Evolutionary conservation across 2,329 filamentous ascomycete genomes (phyloP).

Genomic region (Furcasterigmium furcatum): DNA sequence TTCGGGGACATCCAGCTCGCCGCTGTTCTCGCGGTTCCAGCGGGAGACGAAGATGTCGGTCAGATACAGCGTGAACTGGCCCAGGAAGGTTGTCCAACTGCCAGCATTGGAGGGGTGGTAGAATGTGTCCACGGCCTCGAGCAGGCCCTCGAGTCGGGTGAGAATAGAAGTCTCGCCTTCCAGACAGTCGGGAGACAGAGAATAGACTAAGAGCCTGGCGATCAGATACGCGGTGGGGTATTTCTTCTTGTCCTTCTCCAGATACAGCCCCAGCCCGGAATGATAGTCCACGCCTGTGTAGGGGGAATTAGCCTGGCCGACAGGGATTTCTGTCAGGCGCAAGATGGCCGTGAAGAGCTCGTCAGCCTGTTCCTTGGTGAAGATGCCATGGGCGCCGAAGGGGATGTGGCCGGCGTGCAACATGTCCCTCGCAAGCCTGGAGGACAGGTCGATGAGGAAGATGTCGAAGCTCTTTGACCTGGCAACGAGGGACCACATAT

Average conservation of each 20-base stretch:
- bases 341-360: slow-evolving; percentile 90
- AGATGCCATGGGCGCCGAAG: slow-evolving; percentile 86
- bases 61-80: slow-evolving; percentile 88
- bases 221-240: slow-evolving; percentile 91
- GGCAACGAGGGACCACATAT: slow-evolving; percentile 91
- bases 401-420: slow-evolving; percentile 70
- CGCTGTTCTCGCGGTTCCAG: slow-evolving; percentile 93
- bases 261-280: slow-evolving; percentile 76
- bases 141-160: slow-evolving; percentile 81
- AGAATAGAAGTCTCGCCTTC: slow-evolving; percentile 77
- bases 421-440: slow-evolving; percentile 81
- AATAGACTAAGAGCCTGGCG: slow-evolving; percentile 89
- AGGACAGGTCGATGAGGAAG: slow-evolving; percentile 85
- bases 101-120: slow-evolving; percentile 98
- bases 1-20: slow-evolving; percentile 81
- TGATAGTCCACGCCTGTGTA: slow-evolving; percentile 84
- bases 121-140: slow-evolving; percentile 96
- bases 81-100: slow-evolving; percentile 82
- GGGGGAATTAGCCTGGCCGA: slow-evolving; percentile 90
- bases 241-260: slow-evolving; percentile 92
- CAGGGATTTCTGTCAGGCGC: slow-evolving; percentile 88
- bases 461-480: slow-evolving; percentile 85
- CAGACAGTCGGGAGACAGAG: slow-evolving; percentile 79
- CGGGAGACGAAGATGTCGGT: slow-evolving; percentile 96
- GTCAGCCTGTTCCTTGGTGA: slow-evolving; percentile 86